Base-by-base conservation (phyloP, 2,329 filamentous ascomycete species). In the Laburnicola sp. region DNA sequence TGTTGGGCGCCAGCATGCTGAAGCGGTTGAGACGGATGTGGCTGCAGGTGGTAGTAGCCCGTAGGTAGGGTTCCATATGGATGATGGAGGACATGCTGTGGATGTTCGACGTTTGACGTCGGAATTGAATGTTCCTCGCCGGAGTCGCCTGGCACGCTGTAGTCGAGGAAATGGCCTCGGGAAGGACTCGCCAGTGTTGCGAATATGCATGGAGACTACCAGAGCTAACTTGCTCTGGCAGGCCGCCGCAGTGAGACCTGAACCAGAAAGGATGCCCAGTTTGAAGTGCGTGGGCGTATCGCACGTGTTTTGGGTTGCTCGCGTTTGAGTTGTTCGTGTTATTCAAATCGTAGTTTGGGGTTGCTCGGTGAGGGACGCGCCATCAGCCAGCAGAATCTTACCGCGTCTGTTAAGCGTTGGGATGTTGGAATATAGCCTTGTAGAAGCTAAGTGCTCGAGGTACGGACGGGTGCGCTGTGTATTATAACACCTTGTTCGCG, bases 141-240 rank as follows among this genome's bases (percentile, higher is more conserved):
- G 65, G 74, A 64, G 63, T 75, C 70, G 63, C 70, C 73, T 71
- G 70, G 70, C 63, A 72, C 69, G 72, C 57, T 68, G 66, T 77
- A 76, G 70, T 76, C 73, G 72, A 77, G 75, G 69, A 70, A 71
- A 62, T 71, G 74, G 65, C 75, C 74, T 71, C 75, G 71, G 70
- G 75, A 69, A 66, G 69, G 64, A 69, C 75, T 74, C 74, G 76
- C 76, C 75, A 79, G 75, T 69, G 69, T 77, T 76, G 76, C 76
- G 68, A 76, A 69, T 74, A 72, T 73, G 74, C 74, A 76, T 77
- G 70, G 72, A 76, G 74, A 74, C 75, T 77, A 75, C 76, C 75
- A 76, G 75, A 77, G 75, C 74, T 72, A 73, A 63, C 68, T 73
- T 70, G 74, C 75, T 76, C 75, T 75, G 74, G 75, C 74, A 77